A percentile compares a stretch with the other conserved stretches of the same genome.
Conservation (phyloP, 768 basidiomycete genomes). For the Lactarius deliciosus region DNA sequence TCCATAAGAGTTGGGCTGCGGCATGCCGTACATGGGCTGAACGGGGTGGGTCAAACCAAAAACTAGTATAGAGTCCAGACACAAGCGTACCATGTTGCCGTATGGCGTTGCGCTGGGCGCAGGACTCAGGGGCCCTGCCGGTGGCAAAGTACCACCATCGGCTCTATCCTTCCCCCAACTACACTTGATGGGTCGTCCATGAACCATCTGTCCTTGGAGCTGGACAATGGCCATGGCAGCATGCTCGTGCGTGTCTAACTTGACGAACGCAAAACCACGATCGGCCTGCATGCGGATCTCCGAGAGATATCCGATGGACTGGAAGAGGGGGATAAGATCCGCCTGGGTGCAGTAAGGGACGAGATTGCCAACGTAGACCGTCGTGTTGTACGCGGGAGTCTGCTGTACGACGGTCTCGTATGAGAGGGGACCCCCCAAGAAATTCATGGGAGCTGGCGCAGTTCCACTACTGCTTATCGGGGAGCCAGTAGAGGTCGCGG, state of each 20-base stretch:
- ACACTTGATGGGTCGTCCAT: slow-evolving; percentile 96
- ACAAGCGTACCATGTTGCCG: slow-evolving; percentile 68
- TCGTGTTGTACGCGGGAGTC: slow-evolving; percentile 91
- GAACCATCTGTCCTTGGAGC: slow-evolving; percentile 94
- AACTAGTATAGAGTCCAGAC: slow-evolving; percentile 7
- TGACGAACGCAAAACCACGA: slow-evolving; percentile 98
- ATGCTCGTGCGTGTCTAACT: slow-evolving; percentile 97
- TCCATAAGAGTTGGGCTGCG: slow-evolving; percentile 76
- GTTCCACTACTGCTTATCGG: slow-evolving; percentile 42
- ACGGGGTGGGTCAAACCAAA: slow-evolving; percentile 6
- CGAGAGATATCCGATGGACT: slow-evolving; percentile 96
- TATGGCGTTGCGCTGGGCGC: slow-evolving; percentile 62
- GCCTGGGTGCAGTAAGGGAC: slow-evolving; percentile 97
- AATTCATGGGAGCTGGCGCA: slow-evolving; percentile 88
- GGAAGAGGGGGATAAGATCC: slow-evolving; percentile 96
- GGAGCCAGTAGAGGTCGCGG: slow-evolving; percentile 19
- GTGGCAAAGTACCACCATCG: slow-evolving; percentile 61
- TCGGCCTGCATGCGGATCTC: slow-evolving; percentile 99
- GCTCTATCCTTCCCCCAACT: slow-evolving; percentile 98
- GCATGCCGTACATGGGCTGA: slow-evolving; percentile 89
- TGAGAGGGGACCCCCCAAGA: slow-evolving; percentile 82
- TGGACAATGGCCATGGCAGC: slow-evolving; percentile 98
- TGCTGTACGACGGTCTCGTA: slow-evolving; percentile 94
- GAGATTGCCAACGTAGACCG: slow-evolving; percentile 98
- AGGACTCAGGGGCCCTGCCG: slow-evolving; percentile 57